Percentiles rank a stretch among this genome's conserved stretches.
Evolutionary conservation across 2,329 filamentous ascomycete species (phyloP).

Genomic region (Hymenoscyphus occultus): DNA sequence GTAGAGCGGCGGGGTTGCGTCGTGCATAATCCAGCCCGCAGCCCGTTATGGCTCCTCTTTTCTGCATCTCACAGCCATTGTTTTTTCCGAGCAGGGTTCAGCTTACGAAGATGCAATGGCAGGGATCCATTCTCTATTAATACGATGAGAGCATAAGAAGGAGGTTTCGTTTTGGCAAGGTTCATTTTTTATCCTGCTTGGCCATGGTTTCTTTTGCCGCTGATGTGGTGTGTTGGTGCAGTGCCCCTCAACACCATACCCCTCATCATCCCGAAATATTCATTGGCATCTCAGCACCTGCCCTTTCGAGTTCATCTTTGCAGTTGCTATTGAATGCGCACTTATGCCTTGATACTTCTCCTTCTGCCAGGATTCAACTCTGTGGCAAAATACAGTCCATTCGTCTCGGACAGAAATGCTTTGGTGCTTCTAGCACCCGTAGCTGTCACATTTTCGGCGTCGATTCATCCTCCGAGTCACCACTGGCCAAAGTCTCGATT

Average conservation of each 20-base stretch:
- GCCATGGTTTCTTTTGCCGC: not conserved
- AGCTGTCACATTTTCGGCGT: not conserved
- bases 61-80: not conserved
- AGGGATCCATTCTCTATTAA: not conserved
- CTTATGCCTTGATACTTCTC: not conserved
- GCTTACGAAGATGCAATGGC: not conserved
- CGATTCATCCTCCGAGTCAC: not conserved
- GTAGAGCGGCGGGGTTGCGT: too few species aligned
- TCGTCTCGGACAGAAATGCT: not conserved
- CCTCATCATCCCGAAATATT: not conserved
- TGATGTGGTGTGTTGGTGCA: not conserved
- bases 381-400: not conserved
- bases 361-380: not conserved
- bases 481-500: not conserved
- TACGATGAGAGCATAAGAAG: not conserved
- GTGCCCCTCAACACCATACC: not conserved
- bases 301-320: not conserved
- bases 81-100: not conserved
- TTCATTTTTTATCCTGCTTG: not conserved
- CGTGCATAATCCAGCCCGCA: not conserved
- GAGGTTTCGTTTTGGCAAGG: not conserved
- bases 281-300: not conserved
- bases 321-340: not conserved
- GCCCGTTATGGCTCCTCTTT: not conserved
- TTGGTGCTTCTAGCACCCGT: not conserved